phyloP scores from a whole-genome alignment of 805 yeast genomes.

The Aciculoconidium aculeatum region DNA sequence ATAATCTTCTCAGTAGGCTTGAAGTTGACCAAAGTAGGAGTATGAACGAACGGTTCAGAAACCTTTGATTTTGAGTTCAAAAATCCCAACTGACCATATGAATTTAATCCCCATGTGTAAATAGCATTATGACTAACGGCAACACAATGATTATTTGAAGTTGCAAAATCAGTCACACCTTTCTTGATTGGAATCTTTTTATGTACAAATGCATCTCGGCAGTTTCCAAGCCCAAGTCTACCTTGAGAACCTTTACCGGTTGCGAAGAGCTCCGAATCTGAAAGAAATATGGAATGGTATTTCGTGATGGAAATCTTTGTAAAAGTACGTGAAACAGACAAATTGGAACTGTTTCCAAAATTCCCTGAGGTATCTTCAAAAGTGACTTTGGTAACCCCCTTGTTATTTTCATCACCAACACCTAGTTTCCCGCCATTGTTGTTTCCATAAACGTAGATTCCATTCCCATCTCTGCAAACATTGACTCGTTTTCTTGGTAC shows the following conservation, averaged over 20 bases:
- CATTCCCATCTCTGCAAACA: constrained; percentile 51
- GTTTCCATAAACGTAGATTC: constrained; percentile 55
- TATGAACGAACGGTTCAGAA: constrained; percentile 21
- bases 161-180: constrained; percentile 31
- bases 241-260: constrained; percentile 72
- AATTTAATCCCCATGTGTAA: constrained; percentile 77
- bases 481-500: constrained; percentile 7
- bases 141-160: constrained; percentile 65
- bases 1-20: constrained; percentile 18
- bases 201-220: constrained; percentile 37
- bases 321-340: too few relatives aligned
- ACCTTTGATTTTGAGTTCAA: constrained; percentile 14
- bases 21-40: constrained; percentile 35
- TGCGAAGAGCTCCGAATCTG: constrained; percentile 50
- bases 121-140: constrained; percentile 53
- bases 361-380: constrained; percentile 5
- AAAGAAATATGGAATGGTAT: constrained; percentile 57
- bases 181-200: constrained; percentile 34
- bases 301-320: constrained; percentile 60
- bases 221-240: constrained; percentile 54
- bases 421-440: constrained; percentile 61
- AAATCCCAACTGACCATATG: constrained; percentile 59
- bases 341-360: too few relatives aligned
- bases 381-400: constrained; percentile 10
- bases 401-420: constrained; percentile 61